phyloP scores from a whole-genome alignment of 257 asterid species.

The Solanum medicagineum region DNA sequence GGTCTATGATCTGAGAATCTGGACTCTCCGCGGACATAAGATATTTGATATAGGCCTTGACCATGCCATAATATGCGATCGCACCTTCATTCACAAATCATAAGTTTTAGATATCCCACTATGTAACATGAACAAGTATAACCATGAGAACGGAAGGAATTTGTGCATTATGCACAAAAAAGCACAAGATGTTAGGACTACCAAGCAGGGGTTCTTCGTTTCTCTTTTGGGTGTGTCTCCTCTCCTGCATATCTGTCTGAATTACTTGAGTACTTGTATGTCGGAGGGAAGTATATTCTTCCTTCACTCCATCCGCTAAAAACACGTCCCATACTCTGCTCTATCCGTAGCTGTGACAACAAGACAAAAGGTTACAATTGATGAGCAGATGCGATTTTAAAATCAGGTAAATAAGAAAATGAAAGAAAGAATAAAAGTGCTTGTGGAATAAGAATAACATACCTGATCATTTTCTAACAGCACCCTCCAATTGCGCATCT shows the following conservation, averaged over 20 bases:
- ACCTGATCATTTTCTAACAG: conserved; percentile 94
- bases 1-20: conserved; percentile 93
- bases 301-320: conserved; percentile 89
- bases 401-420: background rate
- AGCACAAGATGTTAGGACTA: conserved; percentile 7
- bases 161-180: background rate
- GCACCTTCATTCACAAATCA: conserved; percentile 51
- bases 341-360: conserved; percentile 59
- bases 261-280: conserved; percentile 78
- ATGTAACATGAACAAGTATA: background rate
- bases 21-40: conserved; percentile 94
- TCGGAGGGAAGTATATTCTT: conserved; percentile 79
- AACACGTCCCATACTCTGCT: conserved; percentile 67
- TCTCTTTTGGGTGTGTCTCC: conserved; percentile 60
- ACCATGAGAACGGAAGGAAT: background rate
- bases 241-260: conserved; percentile 87
- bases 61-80: conserved; percentile 97
- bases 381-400: background rate
- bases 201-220: conserved; percentile 96
- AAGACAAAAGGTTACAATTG: background rate
- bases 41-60: conserved; percentile 72
- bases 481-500: conserved; percentile 96
- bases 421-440: background rate
- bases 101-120: background rate
- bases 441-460: conserved; percentile 7